A percentile compares a stretch with the other conserved stretches of the same genome.
phyloP scores from a whole-genome alignment of 768 basidiomycete species.

The Hydnomerulius pinastri region DNA sequence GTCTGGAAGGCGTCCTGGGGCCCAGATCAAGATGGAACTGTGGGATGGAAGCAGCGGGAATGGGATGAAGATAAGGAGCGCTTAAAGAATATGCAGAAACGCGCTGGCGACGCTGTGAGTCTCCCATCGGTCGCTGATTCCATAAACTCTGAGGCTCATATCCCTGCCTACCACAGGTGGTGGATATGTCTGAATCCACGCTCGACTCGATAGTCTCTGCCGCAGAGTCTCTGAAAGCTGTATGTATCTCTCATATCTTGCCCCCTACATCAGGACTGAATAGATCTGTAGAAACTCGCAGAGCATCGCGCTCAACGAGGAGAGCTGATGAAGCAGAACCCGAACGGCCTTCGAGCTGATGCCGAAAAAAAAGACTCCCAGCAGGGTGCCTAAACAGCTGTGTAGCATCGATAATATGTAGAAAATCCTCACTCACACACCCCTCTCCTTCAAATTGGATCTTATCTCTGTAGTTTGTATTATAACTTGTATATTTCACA shows the following conservation, averaged over 20 bases:
- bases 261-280: constrained; percentile 1
- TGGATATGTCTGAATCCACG: constrained; percentile 66
- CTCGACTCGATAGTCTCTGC: constrained; percentile 60
- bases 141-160: not conserved
- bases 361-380: constrained; percentile 42
- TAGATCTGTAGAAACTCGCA: constrained; percentile 32
- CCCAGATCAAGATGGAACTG: constrained; percentile 13
- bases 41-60: constrained; percentile 30
- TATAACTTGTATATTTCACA: not conserved
- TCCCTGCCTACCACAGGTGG: constrained; percentile 39
- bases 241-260: constrained; percentile 34
- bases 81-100: constrained; percentile 44
- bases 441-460: constrained; percentile 28
- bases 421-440: constrained; percentile 21
- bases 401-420: constrained; percentile 16
- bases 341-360: constrained; percentile 51
- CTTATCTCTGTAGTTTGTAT: constrained; percentile 19
- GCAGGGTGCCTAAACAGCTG: constrained; percentile 27
- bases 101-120: constrained; percentile 54
- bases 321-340: constrained; percentile 44
- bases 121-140: not conserved
- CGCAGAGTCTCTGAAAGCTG: constrained; percentile 60
- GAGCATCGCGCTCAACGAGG: constrained; percentile 30
- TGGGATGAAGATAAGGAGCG: constrained; percentile 53
- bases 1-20: constrained; percentile 6